These are phyloP conservation scores for Sphaerosporella brunnea DNA, from an alignment of 495 filamentous ascomycete species.

Conservation along the genomic window DNA sequence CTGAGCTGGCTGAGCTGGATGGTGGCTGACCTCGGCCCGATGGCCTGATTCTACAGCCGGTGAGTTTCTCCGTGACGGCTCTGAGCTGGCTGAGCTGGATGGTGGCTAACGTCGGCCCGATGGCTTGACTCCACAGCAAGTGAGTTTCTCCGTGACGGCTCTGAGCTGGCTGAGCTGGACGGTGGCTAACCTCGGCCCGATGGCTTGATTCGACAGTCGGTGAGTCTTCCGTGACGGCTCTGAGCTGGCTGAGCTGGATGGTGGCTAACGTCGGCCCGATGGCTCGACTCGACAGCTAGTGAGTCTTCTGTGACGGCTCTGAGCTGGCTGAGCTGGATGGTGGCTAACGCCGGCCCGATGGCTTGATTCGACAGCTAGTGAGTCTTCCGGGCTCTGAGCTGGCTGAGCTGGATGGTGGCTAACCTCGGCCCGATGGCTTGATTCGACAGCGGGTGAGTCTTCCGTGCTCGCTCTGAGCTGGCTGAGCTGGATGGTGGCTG, in stretches of 20 bases:
- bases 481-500: too few relatives aligned
- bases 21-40: too few relatives aligned
- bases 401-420: background rate
- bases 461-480: background rate
- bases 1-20: too few relatives aligned
- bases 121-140: background rate
- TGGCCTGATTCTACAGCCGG: too few relatives aligned
- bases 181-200: background rate
- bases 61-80: background rate
- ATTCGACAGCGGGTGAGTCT: background rate
- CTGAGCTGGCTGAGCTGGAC: background rate
- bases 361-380: background rate
- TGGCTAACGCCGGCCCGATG: background rate
- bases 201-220: background rate
- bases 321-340: background rate
- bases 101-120: too few relatives aligned
- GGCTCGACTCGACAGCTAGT: background rate
- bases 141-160: background rate
- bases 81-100: background rate
- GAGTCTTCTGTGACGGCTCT: background rate
- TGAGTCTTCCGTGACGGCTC: background rate
- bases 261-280: background rate
- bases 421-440: background rate
- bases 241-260: background rate
- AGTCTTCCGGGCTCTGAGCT: background rate